Conservation (phyloP, 2,329 filamentous ascomycete genomes). For the Plenodomus tracheiphilus region DNA sequence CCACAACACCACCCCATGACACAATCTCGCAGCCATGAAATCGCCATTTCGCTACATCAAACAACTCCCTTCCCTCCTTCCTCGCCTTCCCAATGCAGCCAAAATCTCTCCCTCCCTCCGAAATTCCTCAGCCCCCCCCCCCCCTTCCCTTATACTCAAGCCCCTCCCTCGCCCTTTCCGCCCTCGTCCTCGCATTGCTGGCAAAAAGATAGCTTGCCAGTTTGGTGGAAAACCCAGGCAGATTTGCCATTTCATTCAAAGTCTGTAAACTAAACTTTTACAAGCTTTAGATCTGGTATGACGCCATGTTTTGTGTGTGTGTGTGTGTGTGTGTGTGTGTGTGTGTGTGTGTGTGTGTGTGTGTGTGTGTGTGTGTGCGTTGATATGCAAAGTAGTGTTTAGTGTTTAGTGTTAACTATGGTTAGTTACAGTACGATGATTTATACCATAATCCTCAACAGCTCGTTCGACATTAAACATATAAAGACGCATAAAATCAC, state of each 20-base stretch:
- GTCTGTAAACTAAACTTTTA: slow-evolving; percentile 29
- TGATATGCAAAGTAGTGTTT: too few species aligned
- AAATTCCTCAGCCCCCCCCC: slow-evolving; percentile 42
- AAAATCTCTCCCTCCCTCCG: slow-evolving; percentile 16
- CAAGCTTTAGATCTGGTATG: too few species aligned
- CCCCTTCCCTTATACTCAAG: slow-evolving; percentile 60
- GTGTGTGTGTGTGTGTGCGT: too few species aligned
- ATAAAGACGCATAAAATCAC: slow-evolving; percentile 62
- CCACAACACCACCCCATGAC: too few species aligned
- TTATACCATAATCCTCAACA: slow-evolving; percentile 23
- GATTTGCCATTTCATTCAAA: slow-evolving; percentile 30
- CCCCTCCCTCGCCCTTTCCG: slow-evolving; percentile 56
- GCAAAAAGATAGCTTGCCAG: slow-evolving; percentile 43
- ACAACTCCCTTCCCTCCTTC: too few species aligned
- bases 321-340: too few species aligned
- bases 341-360: too few species aligned
- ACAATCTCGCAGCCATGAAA: too few species aligned
- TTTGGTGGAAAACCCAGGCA: slow-evolving; percentile 17
- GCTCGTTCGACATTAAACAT: slow-evolving; percentile 60
- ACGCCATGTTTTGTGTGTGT: too few species aligned
- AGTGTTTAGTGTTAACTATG: too few species aligned
- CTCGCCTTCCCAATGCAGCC: slow-evolving; percentile 40
- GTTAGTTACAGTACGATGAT: too few species aligned
- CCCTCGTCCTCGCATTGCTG: slow-evolving; percentile 60
- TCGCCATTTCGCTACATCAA: too few species aligned